Percentiles rank a stretch among this genome's conserved stretches.
Evolutionary conservation across 352 stramenopile species (phyloP).

Genomic region (Pythium insidiosum): DNA sequence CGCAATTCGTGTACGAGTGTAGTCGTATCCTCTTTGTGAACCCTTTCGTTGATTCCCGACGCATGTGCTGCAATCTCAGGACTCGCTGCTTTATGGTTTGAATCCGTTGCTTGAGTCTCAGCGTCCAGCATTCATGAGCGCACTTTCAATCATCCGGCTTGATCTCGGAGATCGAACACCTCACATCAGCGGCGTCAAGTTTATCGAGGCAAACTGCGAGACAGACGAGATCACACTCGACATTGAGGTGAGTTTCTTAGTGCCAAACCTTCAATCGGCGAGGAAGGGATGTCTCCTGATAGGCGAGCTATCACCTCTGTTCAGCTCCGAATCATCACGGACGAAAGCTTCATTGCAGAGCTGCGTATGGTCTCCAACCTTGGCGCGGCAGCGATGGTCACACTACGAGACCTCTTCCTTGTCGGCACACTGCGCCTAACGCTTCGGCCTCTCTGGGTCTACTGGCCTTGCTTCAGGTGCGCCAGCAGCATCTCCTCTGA

Average conservation of each 20-base stretch:
- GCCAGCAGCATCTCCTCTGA: neutral
- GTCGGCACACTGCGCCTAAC: conserved; percentile 64
- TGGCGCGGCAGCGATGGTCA: conserved; percentile 44
- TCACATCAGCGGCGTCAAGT: conserved; percentile 67
- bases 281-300: neutral
- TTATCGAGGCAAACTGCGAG: conserved; percentile 38
- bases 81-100: conserved; percentile 49
- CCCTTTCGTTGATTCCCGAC: too few species aligned
- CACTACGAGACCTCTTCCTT: conserved; percentile 57
- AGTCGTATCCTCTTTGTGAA: neutral
- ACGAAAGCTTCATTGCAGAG: conserved; percentile 51
- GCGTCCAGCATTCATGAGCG: conserved; percentile 56
- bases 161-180: conserved; percentile 48
- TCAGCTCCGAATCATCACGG: conserved; percentile 32
- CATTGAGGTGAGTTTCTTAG: conserved; percentile 26
- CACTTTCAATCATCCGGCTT: conserved; percentile 45
- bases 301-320: neutral
- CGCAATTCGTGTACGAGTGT: conserved; percentile 41
- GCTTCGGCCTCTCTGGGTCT: conserved; percentile 48
- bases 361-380: conserved; percentile 60
- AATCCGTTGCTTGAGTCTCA: conserved; percentile 57
- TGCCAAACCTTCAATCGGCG: neutral
- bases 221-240: conserved; percentile 67
- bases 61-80: conserved; percentile 26
- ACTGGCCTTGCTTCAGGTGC: conserved; percentile 68